Percentiles rank a stretch among this genome's conserved stretches.
Evolutionary conservation across 2,329 filamentous ascomycete genomes (phyloP).

Genomic region (Arthroderma sp.): DNA sequence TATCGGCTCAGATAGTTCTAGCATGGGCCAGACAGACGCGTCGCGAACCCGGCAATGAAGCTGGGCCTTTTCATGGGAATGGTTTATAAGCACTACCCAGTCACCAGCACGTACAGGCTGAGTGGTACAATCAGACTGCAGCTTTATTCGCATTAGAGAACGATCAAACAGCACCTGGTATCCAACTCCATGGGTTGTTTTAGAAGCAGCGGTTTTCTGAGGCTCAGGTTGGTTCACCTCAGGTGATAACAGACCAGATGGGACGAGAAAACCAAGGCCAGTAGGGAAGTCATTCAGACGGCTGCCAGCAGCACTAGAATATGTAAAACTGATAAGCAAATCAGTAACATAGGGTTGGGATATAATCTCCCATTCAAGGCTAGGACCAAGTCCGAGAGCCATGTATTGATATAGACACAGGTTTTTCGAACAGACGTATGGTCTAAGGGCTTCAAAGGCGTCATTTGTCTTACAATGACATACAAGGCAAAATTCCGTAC

Average conservation of each 20-base stretch:
- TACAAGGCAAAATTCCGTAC: conserved; percentile 75
- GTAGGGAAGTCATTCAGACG: conserved; percentile 42
- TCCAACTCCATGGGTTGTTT: not conserved
- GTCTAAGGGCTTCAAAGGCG: conserved; percentile 42
- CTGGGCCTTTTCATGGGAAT: conserved; percentile 7
- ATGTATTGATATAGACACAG: conserved; percentile 85
- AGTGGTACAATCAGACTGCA: conserved; percentile 16
- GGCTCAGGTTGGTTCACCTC: no score
- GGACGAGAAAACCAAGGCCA: conserved; percentile 38
- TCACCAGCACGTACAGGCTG: conserved; percentile 31
- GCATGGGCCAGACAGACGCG: conserved; percentile 31
- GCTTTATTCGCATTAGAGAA: conserved; percentile 29
- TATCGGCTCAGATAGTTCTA: conserved; percentile 25
- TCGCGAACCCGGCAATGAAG: conserved; percentile 40
- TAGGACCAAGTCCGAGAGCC: conserved; percentile 69
- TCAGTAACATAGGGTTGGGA: conserved; percentile 73
- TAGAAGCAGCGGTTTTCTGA: not conserved
- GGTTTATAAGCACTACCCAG: conserved; percentile 36
- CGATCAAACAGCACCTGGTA: conserved; percentile 21
- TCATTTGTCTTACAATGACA: conserved; percentile 58
- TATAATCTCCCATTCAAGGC: conserved; percentile 70
- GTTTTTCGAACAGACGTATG: conserved; percentile 59
- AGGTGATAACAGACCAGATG: not conserved
- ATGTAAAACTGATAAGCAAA: conserved; percentile 71
- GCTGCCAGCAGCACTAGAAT: conserved; percentile 37